phyloP scores from a whole-genome alignment of 2,329 filamentous ascomycete genomes.

The Ophiocordyceps australis region DNA sequence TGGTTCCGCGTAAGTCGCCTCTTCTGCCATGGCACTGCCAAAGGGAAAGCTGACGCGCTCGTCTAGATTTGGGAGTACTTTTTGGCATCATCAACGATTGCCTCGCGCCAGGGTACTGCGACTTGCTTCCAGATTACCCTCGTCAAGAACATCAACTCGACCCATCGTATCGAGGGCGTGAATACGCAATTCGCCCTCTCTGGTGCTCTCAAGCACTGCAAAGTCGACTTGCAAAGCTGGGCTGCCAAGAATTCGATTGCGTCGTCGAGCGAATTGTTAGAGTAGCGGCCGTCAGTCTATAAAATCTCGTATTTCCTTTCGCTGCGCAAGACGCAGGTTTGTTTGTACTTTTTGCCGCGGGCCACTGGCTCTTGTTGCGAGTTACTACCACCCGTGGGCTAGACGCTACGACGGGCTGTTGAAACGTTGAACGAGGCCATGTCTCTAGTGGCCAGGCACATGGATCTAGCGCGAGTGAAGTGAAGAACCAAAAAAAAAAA shows the following conservation, averaged over 20 bases:
- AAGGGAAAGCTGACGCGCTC: not conserved
- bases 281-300: too few relatives aligned
- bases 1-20: constrained; percentile 91
- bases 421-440: too few relatives aligned
- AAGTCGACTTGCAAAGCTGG: constrained; percentile 15
- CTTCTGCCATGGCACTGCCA: not conserved
- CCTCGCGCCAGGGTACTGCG: constrained; percentile 67
- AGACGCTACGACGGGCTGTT: too few relatives aligned
- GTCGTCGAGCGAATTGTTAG: constrained; percentile 11
- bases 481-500: too few relatives aligned
- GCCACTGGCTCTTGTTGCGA: too few relatives aligned
- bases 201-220: constrained; percentile 32
- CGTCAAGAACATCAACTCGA: constrained; percentile 87
- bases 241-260: constrained; percentile 17
- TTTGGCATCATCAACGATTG: constrained; percentile 72
- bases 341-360: too few relatives aligned
- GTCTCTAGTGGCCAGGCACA: too few relatives aligned
- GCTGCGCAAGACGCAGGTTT: too few relatives aligned
- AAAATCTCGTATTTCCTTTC: too few relatives aligned
- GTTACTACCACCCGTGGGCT: too few relatives aligned
- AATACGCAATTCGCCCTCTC: constrained; percentile 49
- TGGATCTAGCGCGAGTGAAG: too few relatives aligned
- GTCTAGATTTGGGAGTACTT: constrained; percentile 88
- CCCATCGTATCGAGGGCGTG: constrained; percentile 67
- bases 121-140: constrained; percentile 80